Evolutionary conservation across 1,284 basidiomycete species (phyloP), one percentile per base, ranked within the genome.

Genomic region (Lignosus rhinocerotis): DNA sequence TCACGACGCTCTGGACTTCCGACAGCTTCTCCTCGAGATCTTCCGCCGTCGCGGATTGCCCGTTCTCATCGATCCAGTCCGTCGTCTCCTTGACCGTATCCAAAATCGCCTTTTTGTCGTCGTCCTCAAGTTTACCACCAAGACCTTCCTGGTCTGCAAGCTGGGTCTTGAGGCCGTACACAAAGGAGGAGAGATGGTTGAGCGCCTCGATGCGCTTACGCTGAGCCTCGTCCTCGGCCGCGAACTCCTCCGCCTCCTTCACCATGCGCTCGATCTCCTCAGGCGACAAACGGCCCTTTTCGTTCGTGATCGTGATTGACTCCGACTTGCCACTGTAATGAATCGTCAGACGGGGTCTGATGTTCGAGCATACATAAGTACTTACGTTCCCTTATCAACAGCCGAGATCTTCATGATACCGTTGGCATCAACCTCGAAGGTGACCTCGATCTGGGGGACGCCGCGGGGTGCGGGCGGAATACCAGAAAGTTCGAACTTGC

Each of bases 391-490:
- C 88, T 95, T 96, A 76, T 96, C 94, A 49, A 85, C 80, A 17
- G 94, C 94, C 51, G 83, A 83, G 50, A 96, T 93, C 75, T 90
- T 93, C 85, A 95, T 86, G 71, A 93, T 94, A 82, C 93, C 92
- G 73, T 94, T 94, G 70, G 92, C 90, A 70, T 96, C 94, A 73
- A 96, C 91, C 80, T 96, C 94, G 73, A 96, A 96, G 21, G 90
- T 88, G 58, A 97, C 94, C 76, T 96, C 94, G 59, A 96, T 94
- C 68, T 96, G 94, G 68, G 94, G 94, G 51, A 96, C 92, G 73
- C 96, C 96, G 63, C 94, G 93, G 62, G 96, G 95, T 1, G 96
- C 92, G 41, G 95, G 94, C 19, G 96, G 96, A 64, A 98, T 97
- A 62, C 92, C 76, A 59, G 86, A 90, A 48, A 98, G 87, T 78